These are phyloP conservation scores for Penicillium crustosum DNA, from an alignment of 2,329 filamentous ascomycete species.

Conservation along the genomic window DNA sequence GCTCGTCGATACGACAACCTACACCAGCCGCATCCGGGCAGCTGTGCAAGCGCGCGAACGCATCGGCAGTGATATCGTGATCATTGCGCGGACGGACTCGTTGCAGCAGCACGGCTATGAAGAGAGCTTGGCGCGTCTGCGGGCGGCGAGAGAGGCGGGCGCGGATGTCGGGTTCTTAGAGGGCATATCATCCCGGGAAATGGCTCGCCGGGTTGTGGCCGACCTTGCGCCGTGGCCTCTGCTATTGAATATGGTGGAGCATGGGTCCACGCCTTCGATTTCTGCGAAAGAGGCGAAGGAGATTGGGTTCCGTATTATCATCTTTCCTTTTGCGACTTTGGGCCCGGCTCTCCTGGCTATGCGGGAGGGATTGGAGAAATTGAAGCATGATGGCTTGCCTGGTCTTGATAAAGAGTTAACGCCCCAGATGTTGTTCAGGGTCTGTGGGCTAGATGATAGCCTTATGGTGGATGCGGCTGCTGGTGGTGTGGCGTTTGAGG, in stretches of 20 bases:
- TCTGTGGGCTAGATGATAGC: slow-evolving; percentile 45
- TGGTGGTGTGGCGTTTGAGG: slow-evolving; percentile 37
- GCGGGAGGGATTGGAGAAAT: slow-evolving; percentile 36
- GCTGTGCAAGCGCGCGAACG: slow-evolving; percentile 38
- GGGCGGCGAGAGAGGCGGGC: slow-evolving; percentile 42
- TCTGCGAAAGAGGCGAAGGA: slow-evolving; percentile 40
- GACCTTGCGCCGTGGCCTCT: slow-evolving; percentile 43
- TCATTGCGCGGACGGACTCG: slow-evolving; percentile 48
- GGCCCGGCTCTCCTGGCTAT: slow-evolving; percentile 42
- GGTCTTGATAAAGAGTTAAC: slow-evolving; percentile 32
- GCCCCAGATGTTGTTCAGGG: slow-evolving; percentile 44
- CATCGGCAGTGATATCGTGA: slow-evolving; percentile 43
- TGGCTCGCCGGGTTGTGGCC: slow-evolving; percentile 36
- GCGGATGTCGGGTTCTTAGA: slow-evolving; percentile 47
- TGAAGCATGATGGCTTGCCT: slow-evolving; percentile 39
- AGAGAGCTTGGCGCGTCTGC: slow-evolving; percentile 39
- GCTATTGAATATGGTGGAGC: slow-evolving; percentile 48
- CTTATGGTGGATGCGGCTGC: slow-evolving; percentile 43
- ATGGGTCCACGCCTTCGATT: slow-evolving; percentile 43
- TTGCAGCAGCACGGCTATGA: slow-evolving; percentile 41
- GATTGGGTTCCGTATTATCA: slow-evolving; percentile 46
- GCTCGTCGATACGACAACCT: slow-evolving; percentile 38
- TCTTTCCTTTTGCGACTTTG: slow-evolving; percentile 44
- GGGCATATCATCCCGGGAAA: slow-evolving; percentile 40
- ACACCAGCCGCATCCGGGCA: slow-evolving; percentile 39